These are phyloP conservation scores for Astrephomene gubernaculifera DNA, from an alignment of 139 green algal species.

Conservation along the genomic window DNA sequence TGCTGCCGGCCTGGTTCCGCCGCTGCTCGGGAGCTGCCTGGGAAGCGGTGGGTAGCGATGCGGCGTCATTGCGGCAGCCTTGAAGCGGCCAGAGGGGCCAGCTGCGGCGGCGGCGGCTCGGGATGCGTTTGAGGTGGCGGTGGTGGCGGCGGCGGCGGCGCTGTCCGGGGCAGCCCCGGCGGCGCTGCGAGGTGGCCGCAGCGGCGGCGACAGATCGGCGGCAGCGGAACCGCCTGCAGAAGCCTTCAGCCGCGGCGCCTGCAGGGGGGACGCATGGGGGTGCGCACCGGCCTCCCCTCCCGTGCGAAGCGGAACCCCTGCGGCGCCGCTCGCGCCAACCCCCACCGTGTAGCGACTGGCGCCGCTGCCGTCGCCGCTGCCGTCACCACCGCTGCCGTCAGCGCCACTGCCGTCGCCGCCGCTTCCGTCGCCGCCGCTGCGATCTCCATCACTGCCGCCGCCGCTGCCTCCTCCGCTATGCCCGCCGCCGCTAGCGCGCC, in stretches of 20 bases:
- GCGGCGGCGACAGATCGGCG: neutral
- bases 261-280: neutral
- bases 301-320: no score
- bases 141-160: neutral
- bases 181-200: neutral
- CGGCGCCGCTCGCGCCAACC: constrained; percentile 1
- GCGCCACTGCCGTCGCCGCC: neutral
- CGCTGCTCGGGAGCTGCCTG: no score
- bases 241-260: neutral
- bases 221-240: no score
- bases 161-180: neutral
- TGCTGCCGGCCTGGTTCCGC: no score
- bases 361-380: neutral
- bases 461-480: neutral
- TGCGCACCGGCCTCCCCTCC: neutral
- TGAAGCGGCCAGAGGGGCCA: no score
- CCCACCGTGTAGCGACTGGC: constrained; percentile 6
- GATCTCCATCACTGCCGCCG: neutral
- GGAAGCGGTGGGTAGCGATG: no score
- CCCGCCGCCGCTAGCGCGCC: constrained; percentile 4
- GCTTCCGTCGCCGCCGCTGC: neutral
- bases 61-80: no score
- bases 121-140: neutral
- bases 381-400: neutral
- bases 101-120: no score